A percentile compares a stretch with the other conserved stretches of the same genome.
Evolutionary conservation across 2,329 filamentous ascomycete species (phyloP).

Genomic region (Fusarium pininemorale): DNA sequence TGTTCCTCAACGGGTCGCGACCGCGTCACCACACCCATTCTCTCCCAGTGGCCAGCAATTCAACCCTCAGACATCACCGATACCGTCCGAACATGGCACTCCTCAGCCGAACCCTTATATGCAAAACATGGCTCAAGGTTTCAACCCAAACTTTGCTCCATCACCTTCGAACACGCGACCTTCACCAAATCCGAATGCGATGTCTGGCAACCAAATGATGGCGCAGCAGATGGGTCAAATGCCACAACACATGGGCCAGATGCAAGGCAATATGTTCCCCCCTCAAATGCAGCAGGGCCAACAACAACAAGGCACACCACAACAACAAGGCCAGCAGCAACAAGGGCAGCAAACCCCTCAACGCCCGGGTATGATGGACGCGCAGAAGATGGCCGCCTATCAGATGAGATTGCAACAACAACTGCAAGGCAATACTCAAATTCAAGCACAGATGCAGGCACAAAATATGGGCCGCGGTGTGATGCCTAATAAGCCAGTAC

Average conservation of each 20-base stretch:
- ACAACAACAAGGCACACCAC: slow-evolving; percentile 53
- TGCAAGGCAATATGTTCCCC: slow-evolving; percentile 54
- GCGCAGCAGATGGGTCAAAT: slow-evolving; percentile 60
- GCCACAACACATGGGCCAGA: slow-evolving; percentile 58
- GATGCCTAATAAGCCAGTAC: slow-evolving; percentile 63
- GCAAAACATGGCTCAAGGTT: slow-evolving; percentile 67
- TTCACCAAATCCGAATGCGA: slow-evolving; percentile 63
- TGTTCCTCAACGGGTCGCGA: slow-evolving; percentile 84
- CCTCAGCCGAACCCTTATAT: slow-evolving; percentile 78
- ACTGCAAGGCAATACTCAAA: slow-evolving; percentile 65
- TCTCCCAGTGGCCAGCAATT: slow-evolving; percentile 80
- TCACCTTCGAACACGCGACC: slow-evolving; percentile 65
- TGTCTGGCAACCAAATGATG: slow-evolving; percentile 64
- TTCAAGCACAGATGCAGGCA: slow-evolving; percentile 62
- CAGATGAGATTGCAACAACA: slow-evolving; percentile 87
- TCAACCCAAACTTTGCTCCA: slow-evolving; percentile 67
- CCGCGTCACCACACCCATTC: slow-evolving; percentile 91
- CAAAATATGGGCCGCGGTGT: slow-evolving; percentile 57
- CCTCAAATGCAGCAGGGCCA: slow-evolving; percentile 59
- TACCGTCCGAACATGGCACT: slow-evolving; percentile 79
- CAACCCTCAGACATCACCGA: slow-evolving; percentile 76
- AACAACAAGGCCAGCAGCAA: slow-evolving; percentile 50
- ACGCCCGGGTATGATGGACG: slow-evolving; percentile 60
- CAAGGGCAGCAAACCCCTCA: slow-evolving; percentile 45
- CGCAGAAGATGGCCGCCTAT: slow-evolving; percentile 79